phyloP scores from a whole-genome alignment of 345 rosid genomes.

The Salix koriyanagi region DNA sequence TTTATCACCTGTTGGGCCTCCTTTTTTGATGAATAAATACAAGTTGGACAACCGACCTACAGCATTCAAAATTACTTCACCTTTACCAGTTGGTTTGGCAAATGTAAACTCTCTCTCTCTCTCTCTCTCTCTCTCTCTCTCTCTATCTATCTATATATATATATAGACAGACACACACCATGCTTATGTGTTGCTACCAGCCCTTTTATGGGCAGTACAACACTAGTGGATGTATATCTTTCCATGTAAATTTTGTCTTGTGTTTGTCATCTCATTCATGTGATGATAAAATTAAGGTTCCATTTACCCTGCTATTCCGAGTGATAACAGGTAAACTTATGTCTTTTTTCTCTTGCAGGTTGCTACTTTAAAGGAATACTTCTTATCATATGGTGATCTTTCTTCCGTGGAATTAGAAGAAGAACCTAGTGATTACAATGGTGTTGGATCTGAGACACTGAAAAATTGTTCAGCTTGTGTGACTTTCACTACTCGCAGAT shows the following conservation, averaged over 20 bases:
- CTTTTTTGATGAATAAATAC: conserved; percentile 51
- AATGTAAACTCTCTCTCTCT: conserved; percentile 51
- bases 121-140: conserved; percentile 7
- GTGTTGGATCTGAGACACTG: conserved; percentile 28
- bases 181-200: neutral
- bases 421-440: conserved; percentile 28
- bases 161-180: too few species aligned
- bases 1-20: conserved; percentile 28
- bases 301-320: neutral
- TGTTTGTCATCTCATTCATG: neutral
- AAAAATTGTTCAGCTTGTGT: conserved; percentile 47
- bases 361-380: conserved; percentile 62
- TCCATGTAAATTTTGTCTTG: neutral
- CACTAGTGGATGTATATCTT: neutral
- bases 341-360: conserved; percentile 39
- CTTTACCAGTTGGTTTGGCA: conserved; percentile 71
- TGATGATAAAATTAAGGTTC: neutral
- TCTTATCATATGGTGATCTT: conserved; percentile 69
- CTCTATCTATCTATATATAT: too few species aligned
- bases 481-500: conserved; percentile 50
- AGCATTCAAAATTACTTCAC: conserved; percentile 61
- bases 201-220: neutral
- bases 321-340: conserved; percentile 12
- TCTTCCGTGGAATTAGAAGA: conserved; percentile 66
- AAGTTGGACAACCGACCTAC: conserved; percentile 84